Evolutionary conservation across 805 yeast genomes (phyloP), one percentile per base, ranked within the genome.

Genomic region (Candida taoyuanica): DNA sequence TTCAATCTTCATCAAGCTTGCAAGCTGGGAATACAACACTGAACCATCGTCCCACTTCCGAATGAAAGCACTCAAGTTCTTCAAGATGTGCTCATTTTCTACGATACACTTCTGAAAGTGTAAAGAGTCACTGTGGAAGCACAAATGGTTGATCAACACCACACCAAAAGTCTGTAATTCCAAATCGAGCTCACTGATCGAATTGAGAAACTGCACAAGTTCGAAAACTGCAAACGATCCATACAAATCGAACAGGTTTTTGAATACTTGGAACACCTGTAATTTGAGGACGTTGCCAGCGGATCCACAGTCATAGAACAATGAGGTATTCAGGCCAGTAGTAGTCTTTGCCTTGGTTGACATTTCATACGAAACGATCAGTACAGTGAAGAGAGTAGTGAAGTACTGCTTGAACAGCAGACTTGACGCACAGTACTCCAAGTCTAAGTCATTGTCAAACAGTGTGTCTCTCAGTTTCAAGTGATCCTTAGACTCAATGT

Each of bases 1-100:
- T 9, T 17, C 26, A 5, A 28, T 14, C 18, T 30, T 17, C 26
- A 49, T n/a, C 25, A 3, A 51, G 23, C 2, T 36, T 17, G n/a
- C 31, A 21, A 5, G 51, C 39, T 28, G 21, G 2, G 38, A 39
- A 39, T 59, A 65, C 2, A 17, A 30, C 3, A 26, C 30, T 2
- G 59, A 31, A 9, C 64, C 65, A 47, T 64, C 66, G 44, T 64
- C 60, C 71, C 70, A 65, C 16, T 39, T 19, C 5, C 36, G 29
- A 21, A 63, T 46, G 32, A 55, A 63, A 3, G 43, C 42, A 5
- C 29, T 36, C 14, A 65, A 34, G 1, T 53, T 33, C 4, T 50
- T 47, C 4, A 32, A 33, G 13, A 65, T 46, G 16, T 61, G 31
- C 23, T 55, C 49, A 31, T 54, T 62, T 7, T 51, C 39, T 9